These are phyloP conservation scores for Neophaeococcomyces aloes DNA, from an alignment of 2,329 filamentous ascomycete species.

Conservation along the genomic window DNA sequence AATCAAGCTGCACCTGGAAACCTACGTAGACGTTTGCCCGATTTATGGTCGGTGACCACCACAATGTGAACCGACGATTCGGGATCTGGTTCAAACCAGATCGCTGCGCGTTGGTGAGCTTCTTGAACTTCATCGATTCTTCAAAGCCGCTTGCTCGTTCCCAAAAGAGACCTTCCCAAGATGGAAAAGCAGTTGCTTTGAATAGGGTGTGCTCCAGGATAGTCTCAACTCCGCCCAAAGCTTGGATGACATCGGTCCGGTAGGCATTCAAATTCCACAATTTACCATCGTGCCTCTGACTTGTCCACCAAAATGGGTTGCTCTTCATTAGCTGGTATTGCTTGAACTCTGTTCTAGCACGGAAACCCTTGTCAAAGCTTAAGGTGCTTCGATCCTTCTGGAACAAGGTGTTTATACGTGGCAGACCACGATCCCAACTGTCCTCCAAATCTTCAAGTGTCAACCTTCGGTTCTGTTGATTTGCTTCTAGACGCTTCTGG, in stretches of 20 bases:
- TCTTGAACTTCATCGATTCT: conserved; percentile 90
- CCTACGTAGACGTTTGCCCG: conserved; percentile 95
- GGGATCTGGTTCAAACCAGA: conserved; percentile 97
- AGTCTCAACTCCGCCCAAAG: conserved; percentile 89
- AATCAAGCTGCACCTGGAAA: conserved; percentile 96
- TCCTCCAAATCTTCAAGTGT: conserved; percentile 95
- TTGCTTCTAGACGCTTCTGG: conserved; percentile 91
- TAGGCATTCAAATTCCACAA: conserved; percentile 96
- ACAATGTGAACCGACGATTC: conserved; percentile 94
- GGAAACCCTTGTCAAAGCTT: conserved; percentile 97
- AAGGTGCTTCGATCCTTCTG: conserved; percentile 96
- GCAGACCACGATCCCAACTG: conserved; percentile 94
- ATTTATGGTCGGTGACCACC: conserved; percentile 87
- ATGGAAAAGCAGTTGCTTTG: conserved; percentile 92
- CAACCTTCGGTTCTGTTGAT: conserved; percentile 88
- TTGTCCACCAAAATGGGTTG: conserved; percentile 99
- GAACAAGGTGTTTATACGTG: conserved; percentile 96
- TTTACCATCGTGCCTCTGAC: conserved; percentile 91
- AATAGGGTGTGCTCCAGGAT: conserved; percentile 95
- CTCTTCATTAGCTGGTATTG: conserved; percentile 98
- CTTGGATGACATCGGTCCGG: conserved; percentile 92
- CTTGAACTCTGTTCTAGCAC: conserved; percentile 91
- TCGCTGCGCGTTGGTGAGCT: conserved; percentile 91
- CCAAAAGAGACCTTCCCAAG: conserved; percentile 95
- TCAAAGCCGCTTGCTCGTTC: conserved; percentile 53